Evolutionary conservation across 148 eudicot genomes (phyloP).

Genomic region (Arctostaphylos glauca): DNA sequence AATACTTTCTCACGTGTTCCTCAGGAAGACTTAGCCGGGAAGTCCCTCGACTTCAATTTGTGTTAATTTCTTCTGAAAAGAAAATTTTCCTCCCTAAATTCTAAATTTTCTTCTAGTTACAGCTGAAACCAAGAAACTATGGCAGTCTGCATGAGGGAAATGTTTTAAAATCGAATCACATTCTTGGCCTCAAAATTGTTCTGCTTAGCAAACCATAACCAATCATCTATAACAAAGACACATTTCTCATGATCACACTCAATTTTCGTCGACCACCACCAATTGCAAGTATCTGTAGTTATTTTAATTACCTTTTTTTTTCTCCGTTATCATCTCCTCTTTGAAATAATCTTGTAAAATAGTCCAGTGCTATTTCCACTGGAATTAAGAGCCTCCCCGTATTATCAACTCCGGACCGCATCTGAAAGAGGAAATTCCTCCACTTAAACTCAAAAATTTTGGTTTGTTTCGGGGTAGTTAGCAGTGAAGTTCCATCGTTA

Average conservation of each 20-base stretch:
- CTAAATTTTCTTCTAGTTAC: neutral
- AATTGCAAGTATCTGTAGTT: neutral
- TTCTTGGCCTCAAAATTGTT: neutral
- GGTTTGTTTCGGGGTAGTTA: neutral
- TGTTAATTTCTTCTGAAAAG: neutral
- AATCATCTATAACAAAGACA: neutral
- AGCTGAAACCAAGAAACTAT: neutral
- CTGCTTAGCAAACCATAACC: neutral
- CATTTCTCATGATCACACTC: neutral
- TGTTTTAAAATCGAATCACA: neutral
- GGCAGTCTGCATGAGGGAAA: neutral
- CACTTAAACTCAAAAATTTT: neutral
- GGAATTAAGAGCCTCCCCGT: neutral
- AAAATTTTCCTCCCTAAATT: neutral
- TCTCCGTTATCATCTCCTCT: neutral
- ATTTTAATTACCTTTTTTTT: neutral
- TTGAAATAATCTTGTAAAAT: neutral
- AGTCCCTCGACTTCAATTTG: neutral
- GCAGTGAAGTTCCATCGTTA: neutral
- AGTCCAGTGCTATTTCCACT: neutral
- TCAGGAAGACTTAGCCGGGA: neutral
- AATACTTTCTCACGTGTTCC: neutral
- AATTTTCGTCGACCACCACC: neutral
- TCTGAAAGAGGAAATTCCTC: neutral
- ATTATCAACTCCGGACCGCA: neutral